Base-by-base conservation (phyloP, 2,329 filamentous ascomycete species). In the Talaromyces sp. region DNA sequence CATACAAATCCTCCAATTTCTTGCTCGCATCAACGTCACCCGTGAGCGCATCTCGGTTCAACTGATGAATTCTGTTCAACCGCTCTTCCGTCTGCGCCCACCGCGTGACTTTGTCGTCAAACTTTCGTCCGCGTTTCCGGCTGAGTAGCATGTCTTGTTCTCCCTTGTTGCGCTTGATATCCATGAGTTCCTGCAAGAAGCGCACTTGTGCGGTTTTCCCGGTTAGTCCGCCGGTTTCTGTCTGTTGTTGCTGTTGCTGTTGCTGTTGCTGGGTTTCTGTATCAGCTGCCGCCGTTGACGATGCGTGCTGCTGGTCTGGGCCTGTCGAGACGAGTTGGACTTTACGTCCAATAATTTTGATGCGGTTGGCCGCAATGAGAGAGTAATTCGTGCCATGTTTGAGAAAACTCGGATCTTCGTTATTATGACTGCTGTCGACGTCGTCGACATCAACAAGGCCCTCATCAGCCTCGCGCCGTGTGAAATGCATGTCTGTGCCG, bases 401-500 rank as follows among this genome's bases (percentile, higher is more conserved):
- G 57, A 72, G 32, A 76, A 78, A 27, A 84, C 80, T 26, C 79
- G 76, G n/a, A 80, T 82, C 43, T 83, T 71, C 9, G 11, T 71
- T 67, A 59, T 74, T 65, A 12, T 12, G 3, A 9, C n/a, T 11
- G n/a, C 7, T 70, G 63, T 48, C 74, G 65, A 19, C 11, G 41
- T n/a, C 21, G 41, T 17, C 38, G 5, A 3, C 38, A 43, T 46
- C 43, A 27, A 31, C 54, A n/a, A 24, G 41, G 12, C 21, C 24
- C 12, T 46, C 10, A 12, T 51, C 43, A 14, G 53, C 35, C 63
- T 81, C 75, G 63, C 80, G 82, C 17, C 75, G 75, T 1, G 81
- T 82, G 67, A 97, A 88, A 48, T 96, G 83, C 64, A 92, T 78
- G 66, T 95, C 91, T 0, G 92, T 96, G 38, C 93, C 93, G 50